Evolutionary conservation across 2,329 filamentous ascomycete species (phyloP).

Genomic region (Cladophialophora yegresii): DNA sequence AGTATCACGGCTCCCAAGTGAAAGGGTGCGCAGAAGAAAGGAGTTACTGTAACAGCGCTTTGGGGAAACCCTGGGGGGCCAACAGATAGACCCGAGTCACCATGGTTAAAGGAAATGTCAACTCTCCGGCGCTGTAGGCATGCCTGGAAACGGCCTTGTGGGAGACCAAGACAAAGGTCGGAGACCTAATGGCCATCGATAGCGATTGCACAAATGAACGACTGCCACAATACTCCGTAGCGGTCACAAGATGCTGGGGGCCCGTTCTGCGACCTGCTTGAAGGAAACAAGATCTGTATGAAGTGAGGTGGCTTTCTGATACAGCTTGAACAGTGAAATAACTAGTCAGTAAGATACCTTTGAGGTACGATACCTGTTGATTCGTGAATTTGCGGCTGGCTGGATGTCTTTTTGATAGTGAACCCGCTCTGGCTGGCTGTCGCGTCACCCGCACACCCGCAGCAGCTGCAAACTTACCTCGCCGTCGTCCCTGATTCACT

Average conservation of each 20-base stretch:
- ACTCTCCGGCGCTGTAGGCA: background rate
- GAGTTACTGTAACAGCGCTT: background rate
- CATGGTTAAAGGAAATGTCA: slow-evolving; percentile 1
- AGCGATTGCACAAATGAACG: slow-evolving; percentile 17
- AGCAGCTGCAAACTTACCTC: slow-evolving; percentile 19
- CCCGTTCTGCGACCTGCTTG: slow-evolving; percentile 2
- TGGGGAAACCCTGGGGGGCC: background rate
- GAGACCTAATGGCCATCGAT: slow-evolving; percentile 11
- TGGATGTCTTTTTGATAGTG: slow-evolving; percentile 7
- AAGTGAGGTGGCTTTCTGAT: slow-evolving; percentile 7
- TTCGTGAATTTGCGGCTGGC: slow-evolving; percentile 11
- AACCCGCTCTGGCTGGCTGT: slow-evolving; percentile 18
- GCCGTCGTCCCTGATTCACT: slow-evolving; percentile 26
- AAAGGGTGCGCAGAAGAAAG: background rate
- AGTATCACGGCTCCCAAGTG: slow-evolving; percentile 8
- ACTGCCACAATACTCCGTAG: slow-evolving; percentile 25
- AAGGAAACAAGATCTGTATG: slow-evolving; percentile 3
- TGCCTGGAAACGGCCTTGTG: slow-evolving; percentile 19
- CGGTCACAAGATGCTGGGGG: slow-evolving; percentile 9
- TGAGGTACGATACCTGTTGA: slow-evolving; percentile 5
- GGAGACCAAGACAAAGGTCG: slow-evolving; percentile 5
- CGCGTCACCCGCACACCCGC: slow-evolving; percentile 26
- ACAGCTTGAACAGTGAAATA: slow-evolving; percentile 11
- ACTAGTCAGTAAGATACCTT: slow-evolving; percentile 1
- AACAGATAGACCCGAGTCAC: background rate